Evolutionary conservation across 164 flowering plant genomes (phyloP).

Genomic region (Annona cherimola): DNA sequence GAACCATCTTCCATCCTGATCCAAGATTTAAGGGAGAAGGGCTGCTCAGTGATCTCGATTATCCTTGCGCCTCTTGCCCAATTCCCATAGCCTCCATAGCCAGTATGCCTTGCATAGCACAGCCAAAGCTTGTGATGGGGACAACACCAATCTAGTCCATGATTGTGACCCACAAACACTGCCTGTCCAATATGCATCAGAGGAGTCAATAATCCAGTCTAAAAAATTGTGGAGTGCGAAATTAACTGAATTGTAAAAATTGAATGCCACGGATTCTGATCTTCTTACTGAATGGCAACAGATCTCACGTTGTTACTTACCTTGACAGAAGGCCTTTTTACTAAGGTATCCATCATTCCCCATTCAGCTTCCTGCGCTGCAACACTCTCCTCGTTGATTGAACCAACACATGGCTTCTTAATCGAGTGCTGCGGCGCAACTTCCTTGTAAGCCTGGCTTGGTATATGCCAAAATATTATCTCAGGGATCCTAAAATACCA

Average conservation of each 20-base stretch:
- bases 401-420: slow-evolving; percentile 68
- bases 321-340: slow-evolving; percentile 62
- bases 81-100: slow-evolving; percentile 88
- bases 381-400: slow-evolving; percentile 70
- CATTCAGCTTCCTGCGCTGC: slow-evolving; percentile 69
- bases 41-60: slow-evolving; percentile 49
- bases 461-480: slow-evolving; percentile 90
- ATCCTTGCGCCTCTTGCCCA: slow-evolving; percentile 86
- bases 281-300: too few species aligned
- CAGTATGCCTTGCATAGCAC: slow-evolving; percentile 86
- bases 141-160: slow-evolving; percentile 94
- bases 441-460: slow-evolving; percentile 55
- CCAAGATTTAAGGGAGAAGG: slow-evolving; percentile 76
- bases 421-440: slow-evolving; percentile 53
- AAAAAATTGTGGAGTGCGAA: not conserved
- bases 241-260: too few species aligned
- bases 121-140: slow-evolving; percentile 75
- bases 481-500: slow-evolving; percentile 59
- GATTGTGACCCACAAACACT: slow-evolving; percentile 87
- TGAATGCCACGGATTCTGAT: too few species aligned
- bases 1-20: slow-evolving; percentile 82
- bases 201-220: not conserved
- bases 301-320: slow-evolving; percentile 20
- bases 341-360: slow-evolving; percentile 74
- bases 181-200: slow-evolving; percentile 40